Conservation (phyloP, 768 basidiomycete species). For the Boletus edulis region DNA sequence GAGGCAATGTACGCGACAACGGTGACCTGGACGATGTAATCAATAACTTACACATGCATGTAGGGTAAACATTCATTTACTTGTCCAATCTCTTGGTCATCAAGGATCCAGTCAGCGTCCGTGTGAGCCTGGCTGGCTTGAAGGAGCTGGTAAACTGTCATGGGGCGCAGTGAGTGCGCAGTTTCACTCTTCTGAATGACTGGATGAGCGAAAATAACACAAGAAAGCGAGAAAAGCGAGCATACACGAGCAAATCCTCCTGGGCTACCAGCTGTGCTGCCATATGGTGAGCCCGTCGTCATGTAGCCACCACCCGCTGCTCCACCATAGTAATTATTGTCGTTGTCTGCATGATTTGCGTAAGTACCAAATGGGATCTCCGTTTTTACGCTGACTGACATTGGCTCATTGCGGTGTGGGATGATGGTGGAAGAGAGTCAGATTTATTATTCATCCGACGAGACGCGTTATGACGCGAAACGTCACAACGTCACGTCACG, state of each 20-base stretch:
- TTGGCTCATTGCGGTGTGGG: conserved; percentile 40
- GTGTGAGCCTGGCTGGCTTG: conserved; percentile 80
- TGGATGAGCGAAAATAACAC: not conserved
- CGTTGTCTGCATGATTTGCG: conserved; percentile 15
- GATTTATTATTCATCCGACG: conserved; percentile 4
- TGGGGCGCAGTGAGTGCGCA: conserved; percentile 59
- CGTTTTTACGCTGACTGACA: conserved; percentile 27
- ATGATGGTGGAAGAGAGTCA: conserved; percentile 1
- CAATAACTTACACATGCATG: not conserved
- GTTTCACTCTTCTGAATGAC: conserved; percentile 35
- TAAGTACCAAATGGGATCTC: conserved; percentile 2
- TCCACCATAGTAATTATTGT: conserved; percentile 43
- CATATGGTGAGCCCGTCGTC: conserved; percentile 58
- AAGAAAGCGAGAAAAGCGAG: conserved; percentile 1
- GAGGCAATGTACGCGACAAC: conserved; percentile 72
- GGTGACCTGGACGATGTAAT: conserved; percentile 49
- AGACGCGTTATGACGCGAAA: conserved; percentile 29
- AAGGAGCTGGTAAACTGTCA: conserved; percentile 73
- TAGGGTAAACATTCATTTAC: conserved; percentile 39
- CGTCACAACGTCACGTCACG: conserved; percentile 20
- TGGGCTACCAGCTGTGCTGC: conserved; percentile 56
- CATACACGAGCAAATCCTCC: conserved; percentile 47
- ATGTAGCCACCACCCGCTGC: conserved; percentile 56
- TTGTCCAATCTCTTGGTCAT: conserved; percentile 77
- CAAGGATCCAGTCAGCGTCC: conserved; percentile 87